Base-by-base conservation (phyloP, 306 rosid species). In the Cicer judaicum region DNA sequence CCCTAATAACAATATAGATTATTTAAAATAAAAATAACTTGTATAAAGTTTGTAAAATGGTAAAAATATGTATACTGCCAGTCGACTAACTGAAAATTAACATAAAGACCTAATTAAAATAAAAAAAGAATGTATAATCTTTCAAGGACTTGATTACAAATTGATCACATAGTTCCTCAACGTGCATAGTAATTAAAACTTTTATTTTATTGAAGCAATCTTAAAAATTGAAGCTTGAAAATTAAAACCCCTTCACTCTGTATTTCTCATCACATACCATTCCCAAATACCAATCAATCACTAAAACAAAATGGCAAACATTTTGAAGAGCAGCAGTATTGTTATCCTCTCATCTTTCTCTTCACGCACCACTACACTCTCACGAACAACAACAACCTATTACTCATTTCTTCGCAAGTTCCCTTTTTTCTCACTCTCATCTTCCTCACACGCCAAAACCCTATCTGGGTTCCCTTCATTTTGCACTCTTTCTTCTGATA, bases 401-500 rank as follows among this genome's bases (percentile, higher is more conserved):
- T 57, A 40, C 8, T 54, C 80, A 65, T 64, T 80, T 64, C 71
- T 75, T 24, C 12, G 76, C 54, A 50, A 84, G 63, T 50, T 59
- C 54, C 73, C 76, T 4, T 48, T 60, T 78, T 70, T 78, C 76
- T 74, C 73, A 40, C 50, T 78, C 54, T 74, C 81, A 8, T 63
- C 81, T 0, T 7, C 54, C 7, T 19, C 76, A 34, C 21, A 55
- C 50, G 12, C 24, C 7, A 61, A 38, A 70, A 59, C 7, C n/a
- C 43, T 24, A 47, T 48, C 71, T 61, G 63, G 78, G 72, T 79
- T n/a, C 29, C 54, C 86, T 59, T 68, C 82, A 2, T 76, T 79
- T 55, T 73, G 88, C 82, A 60, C 86, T 8, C 16, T 70, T 72
- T 73, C 82, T 53, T 65, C 80, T 7, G 79, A 70, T 5, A 34